Evolutionary conservation across 31 red algal species (phyloP).

Genomic region (Asparagopsis taxiformis): DNA sequence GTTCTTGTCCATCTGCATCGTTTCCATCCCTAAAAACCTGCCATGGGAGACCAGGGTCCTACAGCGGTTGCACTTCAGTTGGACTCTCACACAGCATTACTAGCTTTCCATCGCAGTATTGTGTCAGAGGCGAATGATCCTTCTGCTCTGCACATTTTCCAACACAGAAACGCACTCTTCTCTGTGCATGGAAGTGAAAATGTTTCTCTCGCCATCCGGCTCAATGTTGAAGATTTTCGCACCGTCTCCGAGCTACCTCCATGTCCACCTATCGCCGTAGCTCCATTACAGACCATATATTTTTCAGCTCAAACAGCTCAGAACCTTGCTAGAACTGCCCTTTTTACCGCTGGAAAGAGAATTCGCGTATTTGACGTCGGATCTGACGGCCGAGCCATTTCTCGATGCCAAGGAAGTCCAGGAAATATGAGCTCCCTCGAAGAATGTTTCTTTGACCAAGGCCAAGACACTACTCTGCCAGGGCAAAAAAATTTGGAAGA

Average conservation of each 20-base stretch:
- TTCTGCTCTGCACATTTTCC: slow-evolving; percentile 38
- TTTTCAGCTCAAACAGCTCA: slow-evolving; percentile 38
- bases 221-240: slow-evolving; percentile 33
- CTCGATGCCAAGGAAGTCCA: slow-evolving; percentile 14
- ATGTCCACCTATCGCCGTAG: background rate
- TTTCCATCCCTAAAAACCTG: too few relatives aligned
- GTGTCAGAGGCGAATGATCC: too few relatives aligned
- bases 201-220: slow-evolving; percentile 19
- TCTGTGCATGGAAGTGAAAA: slow-evolving; percentile 42
- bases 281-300: slow-evolving; percentile 35
- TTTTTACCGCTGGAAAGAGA: slow-evolving; percentile 36
- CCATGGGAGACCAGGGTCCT: too few relatives aligned
- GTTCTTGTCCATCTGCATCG: too few relatives aligned
- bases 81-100: too few relatives aligned
- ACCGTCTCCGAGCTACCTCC: slow-evolving; percentile 21
- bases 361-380: slow-evolving; percentile 11
- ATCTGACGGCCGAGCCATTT: background rate
- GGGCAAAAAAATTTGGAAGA: slow-evolving; percentile 21
- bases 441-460: slow-evolving; percentile 11
- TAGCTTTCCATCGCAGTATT: too few relatives aligned
- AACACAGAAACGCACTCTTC: slow-evolving; percentile 49
- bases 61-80: too few relatives aligned
- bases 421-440: slow-evolving; percentile 14
- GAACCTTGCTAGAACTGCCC: slow-evolving; percentile 19
- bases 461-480: background rate